Percentiles rank a stretch among this genome's conserved stretches.
phyloP scores from a whole-genome alignment of 164 flowering plant species.

The Umbilicus rupestris region DNA sequence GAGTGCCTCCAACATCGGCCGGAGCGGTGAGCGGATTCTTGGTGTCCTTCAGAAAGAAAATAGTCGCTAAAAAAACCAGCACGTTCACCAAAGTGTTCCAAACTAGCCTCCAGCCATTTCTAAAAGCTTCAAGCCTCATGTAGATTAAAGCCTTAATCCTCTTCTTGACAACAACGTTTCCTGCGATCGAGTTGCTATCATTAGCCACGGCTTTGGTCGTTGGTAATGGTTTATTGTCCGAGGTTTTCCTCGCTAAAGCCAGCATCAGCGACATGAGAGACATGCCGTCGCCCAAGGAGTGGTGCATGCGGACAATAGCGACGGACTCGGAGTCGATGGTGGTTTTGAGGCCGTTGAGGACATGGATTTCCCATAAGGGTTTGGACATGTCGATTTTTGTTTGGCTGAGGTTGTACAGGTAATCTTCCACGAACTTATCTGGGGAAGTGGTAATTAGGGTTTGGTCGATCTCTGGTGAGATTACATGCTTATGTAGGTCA shows the following conservation, averaged over 20 bases:
- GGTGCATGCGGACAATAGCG: slow-evolving; percentile 43
- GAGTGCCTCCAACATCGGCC: slow-evolving; percentile 16
- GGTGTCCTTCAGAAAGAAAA: slow-evolving; percentile 30
- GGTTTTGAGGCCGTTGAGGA: slow-evolving; percentile 40
- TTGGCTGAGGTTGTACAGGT: slow-evolving; percentile 27
- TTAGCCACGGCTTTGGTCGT: slow-evolving; percentile 31
- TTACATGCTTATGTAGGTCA: slow-evolving; percentile 35
- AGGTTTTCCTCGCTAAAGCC: slow-evolving; percentile 33
- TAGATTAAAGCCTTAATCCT: slow-evolving; percentile 4
- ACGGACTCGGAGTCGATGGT: slow-evolving; percentile 29
- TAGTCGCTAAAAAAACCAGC: slow-evolving; percentile 26
- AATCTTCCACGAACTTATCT: slow-evolving; percentile 45
- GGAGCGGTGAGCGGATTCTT: slow-evolving; percentile 35
- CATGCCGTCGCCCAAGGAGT: slow-evolving; percentile 63
- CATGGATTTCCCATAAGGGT: slow-evolving; percentile 62
- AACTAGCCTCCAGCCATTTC: slow-evolving; percentile 10
- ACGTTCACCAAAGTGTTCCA: slow-evolving; percentile 33
- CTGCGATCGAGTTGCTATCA: slow-evolving; percentile 6
- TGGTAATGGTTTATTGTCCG: slow-evolving; percentile 29
- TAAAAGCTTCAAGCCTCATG: slow-evolving; percentile 12
- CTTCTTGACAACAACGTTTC: neutral
- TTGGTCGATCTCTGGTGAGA: slow-evolving; percentile 25
- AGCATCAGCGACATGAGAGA: slow-evolving; percentile 55
- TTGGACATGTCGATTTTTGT: slow-evolving; percentile 34
- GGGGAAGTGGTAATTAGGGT: slow-evolving; percentile 19